These are phyloP conservation scores for Aphanocladium album DNA, from an alignment of 2,329 filamentous ascomycete species.

Conservation along the genomic window DNA sequence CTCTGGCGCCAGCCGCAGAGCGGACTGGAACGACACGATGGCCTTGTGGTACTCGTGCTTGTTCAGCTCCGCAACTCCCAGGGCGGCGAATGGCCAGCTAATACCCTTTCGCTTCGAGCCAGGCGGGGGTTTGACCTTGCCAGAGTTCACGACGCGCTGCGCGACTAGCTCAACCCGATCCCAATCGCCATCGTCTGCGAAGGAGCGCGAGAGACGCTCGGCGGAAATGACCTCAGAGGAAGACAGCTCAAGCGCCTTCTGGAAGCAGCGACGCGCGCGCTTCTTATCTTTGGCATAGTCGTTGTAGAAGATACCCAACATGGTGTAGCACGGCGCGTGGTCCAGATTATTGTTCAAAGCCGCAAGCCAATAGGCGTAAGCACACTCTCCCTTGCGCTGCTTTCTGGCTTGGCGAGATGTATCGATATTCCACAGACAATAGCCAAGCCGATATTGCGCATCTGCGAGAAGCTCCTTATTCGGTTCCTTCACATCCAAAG, in stretches of 20 bases:
- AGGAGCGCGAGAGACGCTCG: slow-evolving; percentile 76
- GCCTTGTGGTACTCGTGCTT: slow-evolving; percentile 86
- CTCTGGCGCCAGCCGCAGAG: slow-evolving; percentile 73
- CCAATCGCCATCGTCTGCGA: slow-evolving; percentile 90
- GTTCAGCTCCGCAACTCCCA: slow-evolving; percentile 92
- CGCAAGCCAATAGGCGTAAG: slow-evolving; percentile 77
- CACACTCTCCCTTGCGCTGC: slow-evolving; percentile 61
- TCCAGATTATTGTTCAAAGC: slow-evolving; percentile 83
- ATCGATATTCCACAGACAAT: slow-evolving; percentile 82
- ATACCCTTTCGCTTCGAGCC: slow-evolving; percentile 90
- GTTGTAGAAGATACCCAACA: slow-evolving; percentile 81
- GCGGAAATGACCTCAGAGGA: slow-evolving; percentile 80
- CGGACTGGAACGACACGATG: slow-evolving; percentile 86
- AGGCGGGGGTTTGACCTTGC: slow-evolving; percentile 81
- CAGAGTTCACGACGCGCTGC: slow-evolving; percentile 88
- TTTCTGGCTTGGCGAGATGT: slow-evolving; percentile 69
- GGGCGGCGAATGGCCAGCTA: slow-evolving; percentile 91
- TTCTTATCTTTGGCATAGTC: slow-evolving; percentile 87
- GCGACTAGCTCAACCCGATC: slow-evolving; percentile 92
- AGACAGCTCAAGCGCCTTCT: slow-evolving; percentile 93
- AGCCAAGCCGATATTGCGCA: slow-evolving; percentile 79
- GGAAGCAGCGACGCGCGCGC: slow-evolving; percentile 85
- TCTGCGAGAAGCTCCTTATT: slow-evolving; percentile 72
- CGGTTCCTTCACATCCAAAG: slow-evolving; percentile 57
- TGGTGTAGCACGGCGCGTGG: slow-evolving; percentile 86